Evolutionary conservation across 441 rosid genomes (phyloP).

Genomic region (Populus trichocarpa): DNA sequence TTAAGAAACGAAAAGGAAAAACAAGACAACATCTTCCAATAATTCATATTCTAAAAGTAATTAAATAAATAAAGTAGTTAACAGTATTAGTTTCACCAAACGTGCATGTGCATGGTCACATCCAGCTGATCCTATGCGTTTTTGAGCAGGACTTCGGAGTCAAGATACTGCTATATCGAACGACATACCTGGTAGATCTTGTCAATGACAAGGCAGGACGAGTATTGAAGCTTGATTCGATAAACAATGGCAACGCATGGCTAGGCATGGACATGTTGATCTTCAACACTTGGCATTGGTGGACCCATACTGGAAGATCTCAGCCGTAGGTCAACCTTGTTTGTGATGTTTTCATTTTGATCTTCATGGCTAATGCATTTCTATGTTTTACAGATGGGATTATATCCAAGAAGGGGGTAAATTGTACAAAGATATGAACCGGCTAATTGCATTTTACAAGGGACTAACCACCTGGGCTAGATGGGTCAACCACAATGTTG

Average conservation of each 20-base stretch:
- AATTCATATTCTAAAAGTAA: too few species aligned
- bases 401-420: slow-evolving; percentile 31
- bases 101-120: too few species aligned
- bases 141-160: slow-evolving; percentile 61
- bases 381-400: slow-evolving; percentile 40
- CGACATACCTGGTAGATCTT: slow-evolving; percentile 69
- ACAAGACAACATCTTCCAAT: too few species aligned
- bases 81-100: too few species aligned
- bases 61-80: too few species aligned
- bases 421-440: slow-evolving; percentile 44
- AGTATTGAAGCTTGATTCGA: slow-evolving; percentile 51
- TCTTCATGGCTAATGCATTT: background rate
- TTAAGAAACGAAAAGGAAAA: too few species aligned
- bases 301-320: slow-evolving; percentile 65
- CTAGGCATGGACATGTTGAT: slow-evolving; percentile 46
- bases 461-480: slow-evolving; percentile 57
- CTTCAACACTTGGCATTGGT: slow-evolving; percentile 91
- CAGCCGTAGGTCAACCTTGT: slow-evolving; percentile 41
- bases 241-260: slow-evolving; percentile 48
- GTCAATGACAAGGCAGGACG: slow-evolving; percentile 33
- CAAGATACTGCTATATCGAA: slow-evolving; percentile 49
- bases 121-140: background rate
- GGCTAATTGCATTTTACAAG: slow-evolving; percentile 41
- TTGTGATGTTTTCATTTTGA: background rate
- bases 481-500: slow-evolving; percentile 40